Evolutionary conservation across 2,329 filamentous ascomycete genomes (phyloP).

Genomic region (Cladophialophora yegresii): DNA sequence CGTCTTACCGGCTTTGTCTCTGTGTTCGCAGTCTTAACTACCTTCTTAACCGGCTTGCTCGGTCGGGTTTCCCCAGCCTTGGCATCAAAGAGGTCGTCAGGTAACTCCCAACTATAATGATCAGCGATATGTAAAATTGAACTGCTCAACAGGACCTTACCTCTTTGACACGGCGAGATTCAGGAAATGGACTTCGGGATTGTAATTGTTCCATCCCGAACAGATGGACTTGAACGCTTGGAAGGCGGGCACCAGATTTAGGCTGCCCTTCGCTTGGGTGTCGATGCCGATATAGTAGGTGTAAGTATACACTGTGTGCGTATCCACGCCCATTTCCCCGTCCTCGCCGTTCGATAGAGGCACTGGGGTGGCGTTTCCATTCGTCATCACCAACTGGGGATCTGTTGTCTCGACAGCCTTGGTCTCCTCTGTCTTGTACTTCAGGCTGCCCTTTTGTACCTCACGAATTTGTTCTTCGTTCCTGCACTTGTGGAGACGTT

Average conservation of each 20-base stretch:
- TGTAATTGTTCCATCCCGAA: slow-evolving; percentile 72
- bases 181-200: slow-evolving; percentile 73
- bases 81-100: slow-evolving; percentile 77
- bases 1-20: slow-evolving; percentile 23
- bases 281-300: slow-evolving; percentile 82
- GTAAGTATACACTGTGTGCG: slow-evolving; percentile 72
- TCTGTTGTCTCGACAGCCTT: slow-evolving; percentile 56
- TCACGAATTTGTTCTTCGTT: slow-evolving; percentile 63
- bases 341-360: slow-evolving; percentile 48
- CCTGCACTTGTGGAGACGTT: slow-evolving; percentile 72
- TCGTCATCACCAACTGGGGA: slow-evolving; percentile 52
- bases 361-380: slow-evolving; percentile 44
- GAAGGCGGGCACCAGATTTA: slow-evolving; percentile 70
- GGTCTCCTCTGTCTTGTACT: slow-evolving; percentile 59
- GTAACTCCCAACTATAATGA: slow-evolving; percentile 71
- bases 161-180: slow-evolving; percentile 82
- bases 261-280: slow-evolving; percentile 50
- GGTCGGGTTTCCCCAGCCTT: slow-evolving; percentile 73
- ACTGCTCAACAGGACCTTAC: slow-evolving; percentile 58
- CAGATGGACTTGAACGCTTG: slow-evolving; percentile 84
- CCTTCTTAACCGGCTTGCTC: slow-evolving; percentile 57
- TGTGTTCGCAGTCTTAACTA: slow-evolving; percentile 22
- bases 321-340: slow-evolving; percentile 45
- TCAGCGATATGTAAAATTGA: slow-evolving; percentile 12
- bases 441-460: slow-evolving; percentile 63